A percentile compares a stretch with the other conserved stretches of the same genome.
Conservation (phyloP, 768 basidiomycete species). For the Lentinula edodes region DNA sequence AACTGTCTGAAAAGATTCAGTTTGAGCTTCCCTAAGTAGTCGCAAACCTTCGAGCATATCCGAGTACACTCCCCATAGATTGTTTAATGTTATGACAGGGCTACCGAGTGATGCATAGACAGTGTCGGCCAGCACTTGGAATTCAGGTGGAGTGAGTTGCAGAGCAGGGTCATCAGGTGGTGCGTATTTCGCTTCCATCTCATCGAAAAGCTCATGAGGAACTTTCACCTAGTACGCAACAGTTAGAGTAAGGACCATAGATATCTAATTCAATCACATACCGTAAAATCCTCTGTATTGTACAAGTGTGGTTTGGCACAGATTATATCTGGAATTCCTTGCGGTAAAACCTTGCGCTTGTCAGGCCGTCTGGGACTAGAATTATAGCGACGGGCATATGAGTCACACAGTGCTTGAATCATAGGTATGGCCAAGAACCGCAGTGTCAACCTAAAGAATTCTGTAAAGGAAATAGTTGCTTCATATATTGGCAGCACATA, state of each 20-base stretch:
- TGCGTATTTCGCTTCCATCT: conserved; percentile 20
- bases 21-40: too few relatives aligned
- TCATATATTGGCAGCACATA: neutral
- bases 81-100: neutral
- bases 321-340: conserved; percentile 32
- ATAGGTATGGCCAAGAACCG: conserved; percentile 35
- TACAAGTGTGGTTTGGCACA: conserved; percentile 20
- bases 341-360: conserved; percentile 31
- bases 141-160: conserved; percentile 22
- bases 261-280: conserved; percentile 8
- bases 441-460: conserved; percentile 28
- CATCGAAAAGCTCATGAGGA: conserved; percentile 10
- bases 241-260: neutral
- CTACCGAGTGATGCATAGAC: neutral
- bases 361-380: conserved; percentile 15
- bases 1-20: too few relatives aligned
- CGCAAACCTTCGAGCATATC: too few relatives aligned
- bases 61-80: neutral
- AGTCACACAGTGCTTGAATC: conserved; percentile 32
- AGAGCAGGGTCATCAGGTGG: conserved; percentile 22
- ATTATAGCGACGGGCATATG: conserved; percentile 19
- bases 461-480: too few relatives aligned
- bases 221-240: conserved; percentile 14
- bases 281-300: conserved; percentile 28
- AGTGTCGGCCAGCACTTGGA: conserved; percentile 2